Conservation (phyloP, 768 basidiomycete species). For the Scleroderma citrinum region DNA sequence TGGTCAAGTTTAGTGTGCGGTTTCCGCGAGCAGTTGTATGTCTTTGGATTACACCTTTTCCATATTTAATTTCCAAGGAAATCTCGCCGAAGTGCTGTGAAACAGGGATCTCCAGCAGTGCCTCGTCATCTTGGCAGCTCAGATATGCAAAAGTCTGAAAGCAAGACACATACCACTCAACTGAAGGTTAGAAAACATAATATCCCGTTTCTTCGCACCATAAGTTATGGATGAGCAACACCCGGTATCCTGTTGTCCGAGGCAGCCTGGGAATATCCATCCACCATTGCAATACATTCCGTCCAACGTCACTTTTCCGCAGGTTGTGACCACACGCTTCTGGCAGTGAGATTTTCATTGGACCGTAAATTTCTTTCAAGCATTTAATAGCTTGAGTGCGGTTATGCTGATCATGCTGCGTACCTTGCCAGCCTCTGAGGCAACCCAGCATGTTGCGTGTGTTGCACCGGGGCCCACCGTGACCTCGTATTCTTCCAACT, state of each 20-base stretch:
- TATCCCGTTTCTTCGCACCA: background rate
- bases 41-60: background rate
- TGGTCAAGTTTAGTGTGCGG: background rate
- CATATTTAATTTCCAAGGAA: constrained; percentile 1
- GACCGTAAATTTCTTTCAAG: constrained; percentile 8
- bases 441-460: constrained; percentile 15
- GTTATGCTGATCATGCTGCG: background rate
- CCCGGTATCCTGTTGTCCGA: background rate
- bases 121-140: constrained; percentile 15
- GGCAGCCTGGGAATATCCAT: rapidly evolving
- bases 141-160: background rate
- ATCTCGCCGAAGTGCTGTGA: constrained; percentile 15
- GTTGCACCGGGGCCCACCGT: constrained; percentile 2
- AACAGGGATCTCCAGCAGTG: constrained; percentile 5
- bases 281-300: background rate
- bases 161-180: constrained; percentile 10
- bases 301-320: constrained; percentile 5
- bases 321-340: background rate
- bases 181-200: constrained; percentile 14
- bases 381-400: background rate
- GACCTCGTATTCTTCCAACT: constrained; percentile 11
- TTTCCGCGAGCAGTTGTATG: too few relatives aligned
- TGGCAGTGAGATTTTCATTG: constrained; percentile 9
- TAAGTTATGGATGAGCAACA: background rate
- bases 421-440: constrained; percentile 21